Base-by-base conservation (phyloP, 495 filamentous ascomycete species). In the Daldinia vernicosa region DNA sequence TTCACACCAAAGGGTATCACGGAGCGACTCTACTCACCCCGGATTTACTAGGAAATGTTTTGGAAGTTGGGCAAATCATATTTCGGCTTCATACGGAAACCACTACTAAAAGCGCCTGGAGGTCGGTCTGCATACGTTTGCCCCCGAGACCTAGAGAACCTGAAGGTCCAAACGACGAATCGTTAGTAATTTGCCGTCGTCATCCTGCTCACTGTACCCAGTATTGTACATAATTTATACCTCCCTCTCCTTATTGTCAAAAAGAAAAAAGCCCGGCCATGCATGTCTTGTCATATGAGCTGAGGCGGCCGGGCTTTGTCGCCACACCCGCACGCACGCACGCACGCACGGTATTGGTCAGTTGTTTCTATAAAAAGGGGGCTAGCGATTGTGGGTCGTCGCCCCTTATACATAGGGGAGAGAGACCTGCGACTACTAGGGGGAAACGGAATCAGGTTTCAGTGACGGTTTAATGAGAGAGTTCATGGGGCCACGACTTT, bases 151-250 rank as follows among this genome's bases (percentile, higher is more conserved):
- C 54, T 50, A 0, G 30, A 53, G 55, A 51, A 55, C 35, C 37
- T 30, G n/a, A 30, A 59, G 33, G 53, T 55, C 58, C n/a, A 30
- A 59, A 71, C 59, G 59, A 67, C 28, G 63, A 67, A 59, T 59
- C 37, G 50, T 60, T 51, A 59, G 28, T 60, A 67, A 72, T 60
- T 59, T 17, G 52, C 35, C 54, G 32, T 54, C 11, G 14, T 69
- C 56, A 51, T 68, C 70, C 40, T 63, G 39, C 53, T 59, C 69
- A 17, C 39, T 72, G 63, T 72, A 72, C 60, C 65, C 65, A 73
- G 66, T 69, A 69, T 45, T 73, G 70, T 73, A 73, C 60, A 73
- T 69, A 73, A 55, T 61, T 61, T 66, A 69, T 55, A 43, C 65
- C 66, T 66, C 65, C 60, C 30, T 73, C 62, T 73, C 61, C 43